A percentile compares a stretch with the other conserved stretches of the same genome.
phyloP scores from a whole-genome alignment of 1,284 basidiomycete species.

The Austroboletus novae-zelandiae region DNA sequence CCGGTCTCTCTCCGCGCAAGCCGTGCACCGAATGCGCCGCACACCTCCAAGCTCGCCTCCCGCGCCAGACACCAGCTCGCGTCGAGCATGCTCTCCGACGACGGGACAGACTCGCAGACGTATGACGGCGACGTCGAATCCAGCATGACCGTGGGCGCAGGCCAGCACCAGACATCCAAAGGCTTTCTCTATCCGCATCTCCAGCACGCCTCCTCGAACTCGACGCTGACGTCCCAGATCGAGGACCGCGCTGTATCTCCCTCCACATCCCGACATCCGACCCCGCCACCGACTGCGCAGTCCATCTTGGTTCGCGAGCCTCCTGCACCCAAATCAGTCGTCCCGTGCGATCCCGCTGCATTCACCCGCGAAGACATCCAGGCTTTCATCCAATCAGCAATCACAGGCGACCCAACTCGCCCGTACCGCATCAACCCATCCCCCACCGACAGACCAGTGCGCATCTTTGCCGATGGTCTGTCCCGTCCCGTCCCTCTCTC shows the following conservation, averaged over 20 bases:
- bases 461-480: constrained; percentile 91
- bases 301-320: constrained; percentile 37
- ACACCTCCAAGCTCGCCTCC: constrained; percentile 23
- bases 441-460: constrained; percentile 75
- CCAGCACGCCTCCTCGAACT: constrained; percentile 45
- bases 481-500: constrained; percentile 6
- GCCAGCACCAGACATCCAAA: constrained; percentile 36
- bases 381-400: constrained; percentile 61
- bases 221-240: constrained; percentile 50
- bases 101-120: constrained; percentile 78
- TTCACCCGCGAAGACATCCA: constrained; percentile 73
- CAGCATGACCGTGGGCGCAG: constrained; percentile 57
- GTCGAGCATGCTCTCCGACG: constrained; percentile 58
- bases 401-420: constrained; percentile 60
- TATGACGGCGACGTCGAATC: constrained; percentile 91
- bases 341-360: constrained; percentile 61
- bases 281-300: constrained; percentile 20
- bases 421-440: constrained; percentile 86
- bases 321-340: constrained; percentile 40
- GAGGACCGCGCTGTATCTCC: constrained; percentile 30
- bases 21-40: constrained; percentile 29
- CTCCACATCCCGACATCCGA: constrained; percentile 26
- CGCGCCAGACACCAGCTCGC: constrained; percentile 54
- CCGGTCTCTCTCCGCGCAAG: constrained; percentile 33
- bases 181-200: constrained; percentile 31